These are phyloP conservation scores for Coemansia sp. DNA, from an alignment of 192 early-diverging fungal genomes.

Conservation along the genomic window DNA sequence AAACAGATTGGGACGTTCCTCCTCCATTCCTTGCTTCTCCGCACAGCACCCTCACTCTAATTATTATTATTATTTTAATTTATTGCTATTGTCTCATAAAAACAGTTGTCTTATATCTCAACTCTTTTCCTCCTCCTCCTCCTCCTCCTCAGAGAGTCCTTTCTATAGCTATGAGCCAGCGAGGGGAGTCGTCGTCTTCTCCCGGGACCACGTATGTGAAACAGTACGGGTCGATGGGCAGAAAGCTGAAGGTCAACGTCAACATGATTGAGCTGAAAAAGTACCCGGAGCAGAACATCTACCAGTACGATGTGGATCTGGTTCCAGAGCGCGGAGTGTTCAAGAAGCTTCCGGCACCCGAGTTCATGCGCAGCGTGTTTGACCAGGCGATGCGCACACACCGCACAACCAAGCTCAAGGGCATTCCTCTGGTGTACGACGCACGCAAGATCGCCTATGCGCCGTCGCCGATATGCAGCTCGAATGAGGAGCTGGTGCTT, in stretches of 20 bases:
- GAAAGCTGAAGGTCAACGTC: constrained; percentile 46
- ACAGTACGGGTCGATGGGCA: constrained; percentile 50
- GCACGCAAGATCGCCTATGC: constrained; percentile 83
- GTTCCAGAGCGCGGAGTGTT: constrained; percentile 53
- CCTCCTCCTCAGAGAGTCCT: background rate
- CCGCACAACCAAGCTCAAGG: constrained; percentile 57
- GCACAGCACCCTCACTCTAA: too few relatives aligned
- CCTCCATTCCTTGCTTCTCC: too few relatives aligned
- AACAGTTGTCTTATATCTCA: background rate
- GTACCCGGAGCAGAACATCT: constrained; percentile 66
- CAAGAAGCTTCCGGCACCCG: constrained; percentile 33
- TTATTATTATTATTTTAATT: background rate
- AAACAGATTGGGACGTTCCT: too few relatives aligned
- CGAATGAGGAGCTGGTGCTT: constrained; percentile 59
- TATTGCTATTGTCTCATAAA: background rate
- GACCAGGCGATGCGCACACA: constrained; percentile 52
- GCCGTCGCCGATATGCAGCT: constrained; percentile 71
- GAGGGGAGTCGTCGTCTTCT: background rate
- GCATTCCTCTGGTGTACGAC: constrained; percentile 78
- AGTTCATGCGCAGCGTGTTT: constrained; percentile 72
- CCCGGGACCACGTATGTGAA: background rate
- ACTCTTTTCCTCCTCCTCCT: background rate
- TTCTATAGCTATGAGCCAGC: background rate
- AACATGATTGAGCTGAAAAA: constrained; percentile 81
- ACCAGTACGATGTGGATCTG: constrained; percentile 88